Base-by-base conservation (phyloP, 2,329 filamentous ascomycete species). In the Colletotrichum acutatum region DNA sequence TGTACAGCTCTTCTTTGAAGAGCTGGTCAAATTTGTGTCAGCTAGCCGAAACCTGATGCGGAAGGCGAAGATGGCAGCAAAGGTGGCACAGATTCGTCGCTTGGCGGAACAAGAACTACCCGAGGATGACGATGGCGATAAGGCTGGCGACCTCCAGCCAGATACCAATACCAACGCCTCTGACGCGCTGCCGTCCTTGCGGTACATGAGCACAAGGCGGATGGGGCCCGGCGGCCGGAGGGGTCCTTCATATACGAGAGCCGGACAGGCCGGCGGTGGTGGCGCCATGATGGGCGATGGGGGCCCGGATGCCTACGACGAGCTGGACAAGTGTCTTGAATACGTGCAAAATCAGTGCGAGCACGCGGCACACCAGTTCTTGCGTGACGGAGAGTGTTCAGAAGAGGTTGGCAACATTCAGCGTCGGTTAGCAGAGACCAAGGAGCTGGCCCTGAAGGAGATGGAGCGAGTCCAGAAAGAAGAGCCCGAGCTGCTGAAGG, bases 321-420 rank as follows among this genome's bases (percentile, higher is more conserved):
- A 90, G 57, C 87, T 95, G 1, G 95, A 98, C 79, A 93, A 93
- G 79, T 89, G 90, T 0, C 86, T 98, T 30, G 95, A 98, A 79
- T 90, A 90, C 75, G 93, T 94, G 5, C 95, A 98, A 80, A 89
- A 88, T 68, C 90, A 95, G 77, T 97, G 94, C 80, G 95, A 98
- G 83, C 91, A 92, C 66, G 95, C 93, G 3, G 95, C 95, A 0
- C 95, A 97, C 79, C 94, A 97, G 78, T 95, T 97, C 74, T 86
- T 98, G n/a, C 91, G 95, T 28, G 93, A 95, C 66, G 95, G 95
- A 12, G 93, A 97, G 78, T 98, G 95, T 82, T 88, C 86, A n/a
- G 88, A 90, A 22, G 94, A 97, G 81, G 88, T 98, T 52, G 86
- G 87, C 30, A 92, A 90, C 59, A 92, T 95, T 66, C 90, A 91